A percentile compares a stretch with the other conserved stretches of the same genome.
These are phyloP conservation scores for Sutorius australiensis DNA, from an alignment of 768 basidiomycete genomes.

Conservation along the genomic window DNA sequence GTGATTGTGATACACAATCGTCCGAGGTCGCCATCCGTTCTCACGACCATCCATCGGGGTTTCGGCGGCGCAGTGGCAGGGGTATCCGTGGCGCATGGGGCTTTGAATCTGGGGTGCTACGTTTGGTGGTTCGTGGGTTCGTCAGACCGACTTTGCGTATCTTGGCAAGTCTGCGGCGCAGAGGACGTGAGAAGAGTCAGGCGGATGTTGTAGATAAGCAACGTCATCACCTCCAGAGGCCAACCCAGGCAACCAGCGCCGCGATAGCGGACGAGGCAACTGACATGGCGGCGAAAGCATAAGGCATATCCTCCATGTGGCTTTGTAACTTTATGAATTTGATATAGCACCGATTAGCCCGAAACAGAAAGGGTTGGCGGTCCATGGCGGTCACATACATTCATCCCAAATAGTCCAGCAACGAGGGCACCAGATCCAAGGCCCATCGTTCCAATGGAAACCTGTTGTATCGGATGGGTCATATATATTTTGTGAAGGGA, in stretches of 20 bases:
- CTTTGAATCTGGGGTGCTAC: conserved; percentile 10
- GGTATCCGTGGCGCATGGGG: conserved; percentile 33
- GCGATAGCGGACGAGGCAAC: conserved; percentile 56
- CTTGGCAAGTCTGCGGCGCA: conserved; percentile 36
- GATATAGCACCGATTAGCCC: conserved; percentile 20
- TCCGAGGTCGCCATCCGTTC: conserved; percentile 9
- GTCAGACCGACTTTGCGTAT: conserved; percentile 44
- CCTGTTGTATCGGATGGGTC: conserved; percentile 36
- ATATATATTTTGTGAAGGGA: background rate
- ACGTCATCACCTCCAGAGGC: conserved; percentile 53
- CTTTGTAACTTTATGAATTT: conserved; percentile 57
- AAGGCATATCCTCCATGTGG: conserved; percentile 66
- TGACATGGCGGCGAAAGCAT: conserved; percentile 71
- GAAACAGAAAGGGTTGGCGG: conserved; percentile 18
- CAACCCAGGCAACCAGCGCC: conserved; percentile 57
- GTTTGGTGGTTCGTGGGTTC: conserved; percentile 23
- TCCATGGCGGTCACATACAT: conserved; percentile 52
- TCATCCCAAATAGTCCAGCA: conserved; percentile 95
- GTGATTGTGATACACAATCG: background rate
- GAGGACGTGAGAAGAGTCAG: conserved; percentile 2
- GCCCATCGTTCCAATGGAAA: conserved; percentile 94
- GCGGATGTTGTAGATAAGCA: conserved; percentile 13
- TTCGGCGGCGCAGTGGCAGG: conserved; percentile 38
- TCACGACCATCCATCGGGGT: conserved; percentile 40
- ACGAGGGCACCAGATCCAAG: conserved; percentile 86